These are phyloP conservation scores for Annona cherimola DNA, from an alignment of 164 flowering plant genomes.

Conservation along the genomic window DNA sequence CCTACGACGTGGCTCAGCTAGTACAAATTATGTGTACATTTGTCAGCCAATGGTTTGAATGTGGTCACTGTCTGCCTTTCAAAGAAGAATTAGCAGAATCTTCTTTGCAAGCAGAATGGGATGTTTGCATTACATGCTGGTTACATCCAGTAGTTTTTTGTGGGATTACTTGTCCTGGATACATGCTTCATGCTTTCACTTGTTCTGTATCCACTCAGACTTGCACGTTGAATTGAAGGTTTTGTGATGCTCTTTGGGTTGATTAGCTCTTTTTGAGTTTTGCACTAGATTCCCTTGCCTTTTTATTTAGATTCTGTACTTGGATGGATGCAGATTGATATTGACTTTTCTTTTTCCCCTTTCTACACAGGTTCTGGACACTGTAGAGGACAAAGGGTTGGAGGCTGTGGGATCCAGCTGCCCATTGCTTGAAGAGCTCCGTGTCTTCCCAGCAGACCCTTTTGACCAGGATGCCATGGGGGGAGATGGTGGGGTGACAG, in stretches of 20 bases:
- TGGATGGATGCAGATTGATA: neutral
- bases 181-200: too few species aligned
- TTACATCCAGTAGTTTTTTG: too few species aligned
- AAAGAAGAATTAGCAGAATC: too few species aligned
- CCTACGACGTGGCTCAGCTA: too few species aligned
- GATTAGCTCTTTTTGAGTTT: neutral
- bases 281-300: neutral
- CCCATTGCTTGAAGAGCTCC: constrained; percentile 64
- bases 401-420: constrained; percentile 63
- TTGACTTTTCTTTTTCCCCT: neutral
- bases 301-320: neutral
- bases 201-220: too few species aligned
- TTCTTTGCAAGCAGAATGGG: too few species aligned
- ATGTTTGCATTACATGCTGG: too few species aligned
- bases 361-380: constrained; percentile 52
- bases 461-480: constrained; percentile 41
- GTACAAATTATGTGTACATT: too few species aligned
- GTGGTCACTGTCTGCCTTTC: too few species aligned
- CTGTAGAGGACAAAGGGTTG: constrained; percentile 69
- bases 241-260: neutral
- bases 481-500: constrained; percentile 43
- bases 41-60: too few species aligned
- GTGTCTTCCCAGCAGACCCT: constrained; percentile 74
- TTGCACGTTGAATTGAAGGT: neutral
- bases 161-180: too few species aligned